phyloP scores from a whole-genome alignment of 2,329 filamentous ascomycete species.

The Calonectria pauciramosa region DNA sequence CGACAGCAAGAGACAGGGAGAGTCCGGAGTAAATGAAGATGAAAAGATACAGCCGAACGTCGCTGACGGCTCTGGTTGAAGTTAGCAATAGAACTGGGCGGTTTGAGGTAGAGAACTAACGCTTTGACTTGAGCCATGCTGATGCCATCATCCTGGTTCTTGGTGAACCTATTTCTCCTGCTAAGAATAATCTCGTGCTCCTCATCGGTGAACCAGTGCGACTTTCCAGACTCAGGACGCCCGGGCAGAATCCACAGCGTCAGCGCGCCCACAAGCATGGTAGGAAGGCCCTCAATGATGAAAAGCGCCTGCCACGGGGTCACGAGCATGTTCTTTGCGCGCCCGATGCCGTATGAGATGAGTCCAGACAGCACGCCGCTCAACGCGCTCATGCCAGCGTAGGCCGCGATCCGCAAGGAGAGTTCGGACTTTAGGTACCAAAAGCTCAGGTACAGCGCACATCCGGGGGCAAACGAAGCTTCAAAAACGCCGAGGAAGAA shows the following conservation, averaged over 20 bases:
- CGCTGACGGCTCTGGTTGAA: conserved; percentile 14
- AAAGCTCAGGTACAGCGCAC: conserved; percentile 31
- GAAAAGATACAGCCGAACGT: conserved; percentile 32
- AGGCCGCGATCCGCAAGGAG: conserved; percentile 31
- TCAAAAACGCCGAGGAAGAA: conserved; percentile 29
- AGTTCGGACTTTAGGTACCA: conserved; percentile 33
- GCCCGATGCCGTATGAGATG: conserved; percentile 26
- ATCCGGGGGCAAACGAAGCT: conserved; percentile 26
- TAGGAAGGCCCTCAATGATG: conserved; percentile 30
- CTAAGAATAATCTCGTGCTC: conserved; percentile 33
- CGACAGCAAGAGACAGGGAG: conserved; percentile 30
- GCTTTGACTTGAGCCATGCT: conserved; percentile 30
- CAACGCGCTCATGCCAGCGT: conserved; percentile 34
- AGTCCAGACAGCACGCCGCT: conserved; percentile 31
- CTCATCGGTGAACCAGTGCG: conserved; percentile 32
- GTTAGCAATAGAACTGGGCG: not conserved
- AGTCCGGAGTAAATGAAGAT: conserved; percentile 33
- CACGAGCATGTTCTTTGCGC: conserved; percentile 27
- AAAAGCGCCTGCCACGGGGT: conserved; percentile 32
- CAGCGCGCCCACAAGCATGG: conserved; percentile 22
- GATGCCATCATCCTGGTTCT: conserved; percentile 31
- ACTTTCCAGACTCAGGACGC: conserved; percentile 29
- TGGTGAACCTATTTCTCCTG: conserved; percentile 24
- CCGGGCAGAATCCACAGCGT: conserved; percentile 32
- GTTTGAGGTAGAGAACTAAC: not conserved